phyloP scores from a whole-genome alignment of 495 filamentous ascomycete species.

The Aspergillus taichungensis region DNA sequence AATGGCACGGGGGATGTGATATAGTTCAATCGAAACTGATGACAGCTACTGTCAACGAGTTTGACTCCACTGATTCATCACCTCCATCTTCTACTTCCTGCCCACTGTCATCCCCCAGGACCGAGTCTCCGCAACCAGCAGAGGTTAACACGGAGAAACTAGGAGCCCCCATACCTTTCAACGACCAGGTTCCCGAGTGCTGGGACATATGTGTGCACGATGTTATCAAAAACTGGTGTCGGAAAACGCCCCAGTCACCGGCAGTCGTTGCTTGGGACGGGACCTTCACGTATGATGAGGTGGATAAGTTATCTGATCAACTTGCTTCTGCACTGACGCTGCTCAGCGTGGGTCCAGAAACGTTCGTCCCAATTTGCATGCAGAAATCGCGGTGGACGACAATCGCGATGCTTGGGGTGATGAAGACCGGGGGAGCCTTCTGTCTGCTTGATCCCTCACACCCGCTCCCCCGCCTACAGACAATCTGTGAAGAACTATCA shows the following conservation, averaged over 20 bases:
- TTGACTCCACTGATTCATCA: too few species aligned
- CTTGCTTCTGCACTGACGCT: slow-evolving; percentile 6
- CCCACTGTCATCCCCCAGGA: too few species aligned
- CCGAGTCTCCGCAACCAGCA: too few species aligned
- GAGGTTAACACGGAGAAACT: too few species aligned
- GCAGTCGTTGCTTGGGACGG: slow-evolving; percentile 17
- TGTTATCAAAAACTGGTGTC: neutral
- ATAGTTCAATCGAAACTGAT: too few species aligned
- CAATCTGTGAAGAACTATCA: neutral
- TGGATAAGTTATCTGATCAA: slow-evolving; percentile 7
- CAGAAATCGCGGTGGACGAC: slow-evolving; percentile 13
- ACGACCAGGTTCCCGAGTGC: neutral
- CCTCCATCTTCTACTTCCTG: too few species aligned
- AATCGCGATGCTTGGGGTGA: slow-evolving; percentile 8
- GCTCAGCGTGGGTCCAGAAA: slow-evolving; percentile 1
- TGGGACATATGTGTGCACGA: neutral
- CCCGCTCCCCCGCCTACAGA: slow-evolving; percentile 7
- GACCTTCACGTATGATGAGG: slow-evolving; percentile 10
- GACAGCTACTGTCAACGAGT: too few species aligned
- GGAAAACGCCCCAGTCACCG: neutral
- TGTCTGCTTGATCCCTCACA: slow-evolving; percentile 7
- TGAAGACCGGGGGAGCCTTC: slow-evolving; percentile 13
- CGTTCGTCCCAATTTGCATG: slow-evolving; percentile 17
- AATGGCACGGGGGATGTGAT: too few species aligned
- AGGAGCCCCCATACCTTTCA: too few species aligned